Evolutionary conservation across 2,329 filamentous ascomycete genomes (phyloP).

Genomic region (Botryotinia calthae): DNA sequence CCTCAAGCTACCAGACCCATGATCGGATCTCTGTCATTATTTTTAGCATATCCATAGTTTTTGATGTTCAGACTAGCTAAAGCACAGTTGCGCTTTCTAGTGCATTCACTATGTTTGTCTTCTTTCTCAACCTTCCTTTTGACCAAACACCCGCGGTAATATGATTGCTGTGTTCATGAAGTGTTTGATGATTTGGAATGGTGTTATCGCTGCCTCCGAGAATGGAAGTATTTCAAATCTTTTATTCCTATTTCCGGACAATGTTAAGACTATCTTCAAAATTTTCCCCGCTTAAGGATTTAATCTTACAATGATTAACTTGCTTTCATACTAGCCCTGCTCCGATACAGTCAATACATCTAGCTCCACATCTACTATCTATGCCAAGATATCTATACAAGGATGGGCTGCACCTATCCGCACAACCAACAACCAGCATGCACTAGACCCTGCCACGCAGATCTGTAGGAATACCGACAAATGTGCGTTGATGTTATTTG

Average conservation of each 20-base stretch:
- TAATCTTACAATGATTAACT: background rate
- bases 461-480: background rate
- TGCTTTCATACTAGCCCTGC: background rate
- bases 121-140: background rate
- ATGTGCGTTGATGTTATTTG: background rate
- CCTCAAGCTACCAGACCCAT: background rate
- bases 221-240: background rate
- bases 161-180: background rate
- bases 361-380: background rate
- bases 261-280: background rate
- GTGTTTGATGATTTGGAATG: background rate
- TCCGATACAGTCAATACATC: background rate
- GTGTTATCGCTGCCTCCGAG: background rate
- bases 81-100: background rate
- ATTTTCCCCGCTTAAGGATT: background rate
- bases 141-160: background rate
- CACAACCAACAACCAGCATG: background rate
- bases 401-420: background rate
- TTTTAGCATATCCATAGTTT: background rate
- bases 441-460: background rate
- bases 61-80: background rate
- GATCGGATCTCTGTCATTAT: background rate
- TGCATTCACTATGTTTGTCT: too few species aligned
- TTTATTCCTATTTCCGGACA: background rate
- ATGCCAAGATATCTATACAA: background rate